Conservation (phyloP, 1,284 basidiomycete genomes). For the Trametes sp. region DNA sequence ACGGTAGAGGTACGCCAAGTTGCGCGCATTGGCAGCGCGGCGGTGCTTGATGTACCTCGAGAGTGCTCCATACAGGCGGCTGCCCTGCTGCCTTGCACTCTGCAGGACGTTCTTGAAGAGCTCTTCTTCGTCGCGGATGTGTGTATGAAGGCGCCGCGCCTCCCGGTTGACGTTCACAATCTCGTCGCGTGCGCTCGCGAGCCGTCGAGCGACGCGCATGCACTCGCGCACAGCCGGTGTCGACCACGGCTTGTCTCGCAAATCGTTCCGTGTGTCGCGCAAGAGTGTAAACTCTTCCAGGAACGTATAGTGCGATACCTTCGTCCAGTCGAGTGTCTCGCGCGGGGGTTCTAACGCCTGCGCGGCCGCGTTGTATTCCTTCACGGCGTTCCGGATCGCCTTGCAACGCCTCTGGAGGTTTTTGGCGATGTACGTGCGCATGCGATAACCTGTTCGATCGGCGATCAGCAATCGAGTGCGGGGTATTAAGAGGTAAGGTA, state of each 20-base stretch:
- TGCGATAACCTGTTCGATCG: neutral
- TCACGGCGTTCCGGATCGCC: constrained; percentile 33
- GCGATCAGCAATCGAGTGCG: too few species aligned
- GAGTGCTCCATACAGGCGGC: neutral
- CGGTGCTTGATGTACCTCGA: neutral
- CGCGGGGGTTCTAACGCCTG: constrained; percentile 35
- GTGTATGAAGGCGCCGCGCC: constrained; percentile 36
- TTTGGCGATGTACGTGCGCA: constrained; percentile 15
- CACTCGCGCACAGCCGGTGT: neutral
- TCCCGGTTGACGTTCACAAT: constrained; percentile 42
- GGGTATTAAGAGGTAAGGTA: too few species aligned
- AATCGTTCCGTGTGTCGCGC: constrained; percentile 39
- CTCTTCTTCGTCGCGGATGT: constrained; percentile 37
- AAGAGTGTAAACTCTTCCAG: constrained; percentile 48
- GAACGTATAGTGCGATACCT: constrained; percentile 43
- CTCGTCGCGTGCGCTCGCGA: constrained; percentile 41
- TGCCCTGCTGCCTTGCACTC: too few species aligned
- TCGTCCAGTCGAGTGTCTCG: constrained; percentile 37
- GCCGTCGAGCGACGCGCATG: neutral
- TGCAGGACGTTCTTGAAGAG: neutral
- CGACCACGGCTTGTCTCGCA: constrained; percentile 42
- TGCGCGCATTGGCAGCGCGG: neutral
- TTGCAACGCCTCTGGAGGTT: constrained; percentile 24
- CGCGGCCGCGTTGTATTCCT: constrained; percentile 39
- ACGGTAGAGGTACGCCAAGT: neutral